These are phyloP conservation scores for Colletotrichum tofieldiae DNA, from an alignment of 2,329 filamentous ascomycete species.

Conservation along the genomic window DNA sequence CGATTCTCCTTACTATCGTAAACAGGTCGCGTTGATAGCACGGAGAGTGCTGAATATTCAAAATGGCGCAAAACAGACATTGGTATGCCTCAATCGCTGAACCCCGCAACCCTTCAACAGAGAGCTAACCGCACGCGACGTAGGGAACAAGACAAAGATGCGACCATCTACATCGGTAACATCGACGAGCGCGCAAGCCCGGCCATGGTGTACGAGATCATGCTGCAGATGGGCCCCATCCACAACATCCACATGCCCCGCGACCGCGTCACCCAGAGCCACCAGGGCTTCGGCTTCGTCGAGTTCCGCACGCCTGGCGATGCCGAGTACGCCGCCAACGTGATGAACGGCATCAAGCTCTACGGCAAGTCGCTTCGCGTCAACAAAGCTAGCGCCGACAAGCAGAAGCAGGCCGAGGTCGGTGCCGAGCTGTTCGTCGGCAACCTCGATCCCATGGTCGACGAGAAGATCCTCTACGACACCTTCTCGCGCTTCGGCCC, in stretches of 20 bases:
- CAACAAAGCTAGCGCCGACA: slow-evolving; percentile 94
- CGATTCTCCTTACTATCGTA: not conserved
- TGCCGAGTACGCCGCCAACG: slow-evolving; percentile 95
- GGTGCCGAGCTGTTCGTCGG: slow-evolving; percentile 98
- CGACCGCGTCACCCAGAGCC: slow-evolving; percentile 95
- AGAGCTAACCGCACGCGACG: slow-evolving; percentile 47
- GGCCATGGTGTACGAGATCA: slow-evolving; percentile 94
- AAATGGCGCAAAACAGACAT: slow-evolving; percentile 80
- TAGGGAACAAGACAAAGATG: slow-evolving; percentile 98
- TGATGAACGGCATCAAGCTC: slow-evolving; percentile 95
- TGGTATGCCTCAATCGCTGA: slow-evolving; percentile 68
- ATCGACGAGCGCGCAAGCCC: slow-evolving; percentile 97
- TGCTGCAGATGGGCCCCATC: slow-evolving; percentile 97
- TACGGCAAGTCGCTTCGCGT: slow-evolving; percentile 96
- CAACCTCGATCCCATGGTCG: slow-evolving; percentile 93
- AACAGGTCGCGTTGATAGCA: not conserved
- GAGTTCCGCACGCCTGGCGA: slow-evolving; percentile 97
- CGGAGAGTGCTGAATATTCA: slow-evolving; percentile 45
- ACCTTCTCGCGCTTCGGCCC: slow-evolving; percentile 93
- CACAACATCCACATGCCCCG: slow-evolving; percentile 98
- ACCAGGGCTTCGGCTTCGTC: slow-evolving; percentile 99
- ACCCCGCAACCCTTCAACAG: not conserved
- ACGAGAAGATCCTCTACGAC: slow-evolving; percentile 96
- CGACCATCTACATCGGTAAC: slow-evolving; percentile 97
- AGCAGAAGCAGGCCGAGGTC: slow-evolving; percentile 93